Evolutionary conservation across 2,329 filamentous ascomycete species (phyloP).

Genomic region (Didymella pinodella): DNA sequence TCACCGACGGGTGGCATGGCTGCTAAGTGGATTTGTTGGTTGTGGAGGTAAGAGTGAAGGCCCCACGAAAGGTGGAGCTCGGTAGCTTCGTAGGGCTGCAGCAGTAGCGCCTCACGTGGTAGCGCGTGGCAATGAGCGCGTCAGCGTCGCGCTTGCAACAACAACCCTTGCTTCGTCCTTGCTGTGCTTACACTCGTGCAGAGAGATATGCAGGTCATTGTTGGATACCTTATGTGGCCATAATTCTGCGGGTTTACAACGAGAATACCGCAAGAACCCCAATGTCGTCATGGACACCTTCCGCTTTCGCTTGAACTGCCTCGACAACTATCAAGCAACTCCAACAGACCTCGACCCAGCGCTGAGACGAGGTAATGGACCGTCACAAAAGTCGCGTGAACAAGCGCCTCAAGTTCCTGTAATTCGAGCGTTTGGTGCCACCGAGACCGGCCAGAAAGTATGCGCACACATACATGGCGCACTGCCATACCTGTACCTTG

Average conservation of each 20-base stretch:
- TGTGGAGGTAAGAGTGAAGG: slow-evolving; percentile 6
- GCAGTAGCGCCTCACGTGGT: slow-evolving; percentile 34
- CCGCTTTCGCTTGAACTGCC: slow-evolving; percentile 89
- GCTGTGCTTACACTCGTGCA: background rate
- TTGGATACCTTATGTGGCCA: slow-evolving; percentile 21
- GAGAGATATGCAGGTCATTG: background rate
- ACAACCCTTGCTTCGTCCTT: slow-evolving; percentile 10
- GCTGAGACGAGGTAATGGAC: slow-evolving; percentile 69
- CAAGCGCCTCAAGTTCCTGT: slow-evolving; percentile 81
- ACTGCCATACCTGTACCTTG: slow-evolving; percentile 93
- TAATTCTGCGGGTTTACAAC: slow-evolving; percentile 22
- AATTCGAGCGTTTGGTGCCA: slow-evolving; percentile 89
- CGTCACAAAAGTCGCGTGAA: slow-evolving; percentile 59
- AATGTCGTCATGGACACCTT: slow-evolving; percentile 72
- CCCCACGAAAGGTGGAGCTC: slow-evolving; percentile 12
- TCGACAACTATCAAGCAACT: slow-evolving; percentile 89
- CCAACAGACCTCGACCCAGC: slow-evolving; percentile 83
- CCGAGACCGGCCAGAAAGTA: slow-evolving; percentile 93
- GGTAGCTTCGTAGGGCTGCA: slow-evolving; percentile 44
- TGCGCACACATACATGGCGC: slow-evolving; percentile 96
- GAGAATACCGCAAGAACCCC: slow-evolving; percentile 1
- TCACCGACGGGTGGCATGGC: slow-evolving; percentile 54
- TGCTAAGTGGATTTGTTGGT: slow-evolving; percentile 4
- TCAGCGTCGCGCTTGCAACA: slow-evolving; percentile 4
- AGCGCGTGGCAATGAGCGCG: slow-evolving; percentile 28